Percentiles rank a stretch among this genome's conserved stretches.
phyloP scores from a whole-genome alignment of 768 basidiomycete genomes.

The Ramaria sp. region DNA sequence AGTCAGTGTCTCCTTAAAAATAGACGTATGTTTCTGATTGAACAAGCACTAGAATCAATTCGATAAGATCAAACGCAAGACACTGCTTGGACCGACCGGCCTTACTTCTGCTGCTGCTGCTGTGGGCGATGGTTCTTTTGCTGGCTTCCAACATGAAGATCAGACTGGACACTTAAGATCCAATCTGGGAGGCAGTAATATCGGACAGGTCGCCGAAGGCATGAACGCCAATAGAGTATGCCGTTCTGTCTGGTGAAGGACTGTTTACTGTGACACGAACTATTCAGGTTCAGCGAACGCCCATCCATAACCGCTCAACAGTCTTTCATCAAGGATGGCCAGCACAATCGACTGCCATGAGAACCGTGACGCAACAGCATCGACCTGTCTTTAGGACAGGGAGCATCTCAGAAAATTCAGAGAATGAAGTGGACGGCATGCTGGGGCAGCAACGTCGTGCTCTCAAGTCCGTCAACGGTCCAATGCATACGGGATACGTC shows the following conservation, averaged over 20 bases:
- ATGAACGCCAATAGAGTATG: slow-evolving; percentile 59
- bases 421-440: background rate
- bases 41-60: slow-evolving; percentile 45
- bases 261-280: background rate
- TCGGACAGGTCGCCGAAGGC: slow-evolving; percentile 30
- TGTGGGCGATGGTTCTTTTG: background rate
- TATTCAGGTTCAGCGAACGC: slow-evolving; percentile 17
- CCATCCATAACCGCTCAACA: slow-evolving; percentile 9
- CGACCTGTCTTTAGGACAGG: background rate
- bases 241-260: background rate
- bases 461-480: background rate
- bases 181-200: background rate
- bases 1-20: slow-evolving; percentile 25
- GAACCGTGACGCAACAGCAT: background rate
- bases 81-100: slow-evolving; percentile 44
- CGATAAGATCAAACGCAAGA: slow-evolving; percentile 76
- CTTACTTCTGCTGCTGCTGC: background rate
- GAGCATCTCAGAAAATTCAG: background rate
- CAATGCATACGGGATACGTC: background rate
- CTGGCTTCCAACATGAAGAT: background rate
- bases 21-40: background rate
- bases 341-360: background rate
- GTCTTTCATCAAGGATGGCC: background rate
- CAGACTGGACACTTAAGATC: background rate
- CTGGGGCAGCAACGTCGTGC: background rate